These are phyloP conservation scores for Rhododendron simsii DNA, from an alignment of 148 eudicot genomes.

Conservation along the genomic window DNA sequence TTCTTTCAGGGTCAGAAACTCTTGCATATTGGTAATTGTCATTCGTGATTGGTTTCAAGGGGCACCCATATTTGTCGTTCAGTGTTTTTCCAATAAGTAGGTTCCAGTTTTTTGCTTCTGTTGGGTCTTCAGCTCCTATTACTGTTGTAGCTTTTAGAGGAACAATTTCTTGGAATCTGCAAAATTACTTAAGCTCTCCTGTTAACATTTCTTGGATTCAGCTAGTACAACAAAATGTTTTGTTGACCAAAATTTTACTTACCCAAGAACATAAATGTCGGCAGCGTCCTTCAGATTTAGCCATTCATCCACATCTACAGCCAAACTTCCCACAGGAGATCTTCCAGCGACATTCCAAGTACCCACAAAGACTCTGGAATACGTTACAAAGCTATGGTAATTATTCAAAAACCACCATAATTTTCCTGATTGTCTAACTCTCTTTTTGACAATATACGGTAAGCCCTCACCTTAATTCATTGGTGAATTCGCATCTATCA, in stretches of 20 bases:
- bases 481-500: conserved; percentile 27
- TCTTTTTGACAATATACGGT: not conserved
- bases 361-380: conserved; percentile 54
- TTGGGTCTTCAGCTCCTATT: conserved; percentile 51
- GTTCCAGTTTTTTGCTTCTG: conserved; percentile 57
- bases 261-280: conserved; percentile 68
- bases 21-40: conserved; percentile 37
- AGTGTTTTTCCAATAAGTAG: conserved; percentile 65
- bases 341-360: conserved; percentile 75
- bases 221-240: not conserved
- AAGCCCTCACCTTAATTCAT: conserved; percentile 52
- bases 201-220: not conserved
- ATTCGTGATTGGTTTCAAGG: conserved; percentile 32
- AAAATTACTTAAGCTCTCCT: not conserved
- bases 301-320: conserved; percentile 65
- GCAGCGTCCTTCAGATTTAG: conserved; percentile 51
- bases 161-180: conserved; percentile 65
- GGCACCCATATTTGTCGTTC: conserved; percentile 65
- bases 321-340: conserved; percentile 51
- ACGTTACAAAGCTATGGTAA: not conserved
- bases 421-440: not conserved
- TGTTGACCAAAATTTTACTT: not conserved
- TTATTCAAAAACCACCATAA: not conserved
- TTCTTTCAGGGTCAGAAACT: conserved; percentile 13
- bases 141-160: conserved; percentile 45